Evolutionary conservation across 2,329 filamentous ascomycete genomes (phyloP), one percentile per base, ranked within the genome.

Genomic region (Neopestalotiopsis rosae): DNA sequence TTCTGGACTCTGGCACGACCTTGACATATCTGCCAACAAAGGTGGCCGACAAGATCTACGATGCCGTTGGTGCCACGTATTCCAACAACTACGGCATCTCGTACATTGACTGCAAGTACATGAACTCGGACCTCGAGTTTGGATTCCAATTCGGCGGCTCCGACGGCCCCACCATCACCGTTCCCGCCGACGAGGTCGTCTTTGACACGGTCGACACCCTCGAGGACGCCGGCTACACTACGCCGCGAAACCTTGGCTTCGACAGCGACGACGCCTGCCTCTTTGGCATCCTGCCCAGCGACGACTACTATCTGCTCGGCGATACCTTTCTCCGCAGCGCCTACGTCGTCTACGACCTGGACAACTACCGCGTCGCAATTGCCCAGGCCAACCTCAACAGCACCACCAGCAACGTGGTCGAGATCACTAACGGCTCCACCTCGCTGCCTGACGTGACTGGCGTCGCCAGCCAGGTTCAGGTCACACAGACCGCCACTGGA

Each of bases 1-100:
- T 92, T n/a, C 86, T 93, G 62, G 90, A 93, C 80, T 91, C 89
- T 1, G 90, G 90, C 63, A 90, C 87, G 58, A 91, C 88, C n/a
- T 79, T 91, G 69, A 88, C 85, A 71, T 91, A 91, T 76, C 82
- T 92, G 0, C 90, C 90, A 0, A 80, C 86, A 69, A 72, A 79
- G 42, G 78, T 91, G 62, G 82, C 84, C 58, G 71, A 71, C 1
- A 68, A 72, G 9, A 75, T 88, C 62, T 82, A 80, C 72, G 69
- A 73, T 2, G 74, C 76, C 30, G 74, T 86, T 24, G 78, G 77
- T 71, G 83, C 81, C 30, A 5, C 17, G 34, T 76, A 79, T 45
- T 80, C 81, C 49, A 83, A 85, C 71, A 72, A 74, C 34, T 24
- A 65, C 2, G 69, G 70, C 42, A 12, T 56, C 45, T 77, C 82